Evolutionary conservation across 176 grass and related monocot species (phyloP), one percentile per base, ranked within the genome.

Genomic region (Zoysia pacifica): DNA sequence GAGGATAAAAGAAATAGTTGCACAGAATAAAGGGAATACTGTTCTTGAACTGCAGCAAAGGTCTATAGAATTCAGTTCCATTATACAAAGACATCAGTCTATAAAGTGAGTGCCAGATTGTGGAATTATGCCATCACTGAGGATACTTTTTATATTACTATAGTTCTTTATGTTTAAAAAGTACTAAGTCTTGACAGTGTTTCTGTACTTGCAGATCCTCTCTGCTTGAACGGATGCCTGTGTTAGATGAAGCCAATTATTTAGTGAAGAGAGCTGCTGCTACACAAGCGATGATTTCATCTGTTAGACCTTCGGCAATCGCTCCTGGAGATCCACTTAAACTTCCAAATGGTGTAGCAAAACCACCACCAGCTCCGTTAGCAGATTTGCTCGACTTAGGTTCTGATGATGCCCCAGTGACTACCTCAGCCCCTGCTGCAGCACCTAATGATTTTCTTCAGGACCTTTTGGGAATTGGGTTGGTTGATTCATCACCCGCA

Each of bases 21-120:
- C 14, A 4, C 86, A 84, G 88, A 94, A 95, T 79, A 99, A 93
- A 89, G 97, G 88, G 69, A 90, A 86, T 58, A 84, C 91, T 56
- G 88, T 89, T 76, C 97, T 99, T 66, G 97, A 99, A 79, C 69
- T 99, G 74, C 97, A 99, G 69, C 97, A 99, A 86, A 93, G 97
- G 88, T 91, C 97, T 86, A 96, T 96, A 3, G 97, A 99, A 86
- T 99, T 99, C 75, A 87, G 83, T 67, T 99, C 97, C 72, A 99
- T 99, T 75, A 96, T 99, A 83, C 97, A 96, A 80, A 93, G 90
- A 84, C 97, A 99, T 78, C 73, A 89, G 18, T 85, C 86, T 78
- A 95, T 99, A 74, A 99, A 88, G 97, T 99, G 50, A 84, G 88
- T 89, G 69, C 74, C 62, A 66, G 39, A 41, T 72, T 76, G 28